Evolutionary conservation across 345 rosid genomes (phyloP).

Genomic region (Balakata baccata): DNA sequence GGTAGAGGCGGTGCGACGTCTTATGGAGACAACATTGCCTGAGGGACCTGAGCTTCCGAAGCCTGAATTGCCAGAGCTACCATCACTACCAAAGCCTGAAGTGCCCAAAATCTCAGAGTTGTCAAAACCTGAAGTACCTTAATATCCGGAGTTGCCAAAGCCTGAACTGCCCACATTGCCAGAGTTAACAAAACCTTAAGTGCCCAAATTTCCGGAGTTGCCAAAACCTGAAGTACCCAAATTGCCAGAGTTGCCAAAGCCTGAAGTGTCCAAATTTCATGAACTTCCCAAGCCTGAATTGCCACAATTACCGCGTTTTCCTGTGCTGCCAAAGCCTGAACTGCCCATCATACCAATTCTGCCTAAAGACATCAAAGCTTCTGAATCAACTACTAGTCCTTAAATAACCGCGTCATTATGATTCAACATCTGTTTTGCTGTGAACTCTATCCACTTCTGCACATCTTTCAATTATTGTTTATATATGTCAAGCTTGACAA

Average conservation of each 20-base stretch:
- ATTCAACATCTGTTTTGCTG: no score
- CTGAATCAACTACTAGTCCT: conserved; percentile 6
- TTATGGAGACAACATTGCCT: neutral
- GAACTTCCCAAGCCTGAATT: conserved; percentile 7
- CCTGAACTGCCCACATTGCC: neutral
- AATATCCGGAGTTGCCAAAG: neutral
- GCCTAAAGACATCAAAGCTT: conserved; percentile 1
- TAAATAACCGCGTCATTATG: neutral
- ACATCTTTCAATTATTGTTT: no score
- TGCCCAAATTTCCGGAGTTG: neutral
- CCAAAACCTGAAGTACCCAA: neutral
- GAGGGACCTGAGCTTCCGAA: neutral
- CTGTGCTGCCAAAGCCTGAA: neutral
- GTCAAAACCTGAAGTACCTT: neutral
- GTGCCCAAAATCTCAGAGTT: neutral
- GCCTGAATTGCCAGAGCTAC: neutral
- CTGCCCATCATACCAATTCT: neutral
- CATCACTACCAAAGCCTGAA: neutral
- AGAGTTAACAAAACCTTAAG: neutral
- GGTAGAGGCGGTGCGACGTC: neutral
- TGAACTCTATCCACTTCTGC: no score
- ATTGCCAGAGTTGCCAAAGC: neutral
- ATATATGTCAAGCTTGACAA: no score
- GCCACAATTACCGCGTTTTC: neutral
- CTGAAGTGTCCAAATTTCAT: neutral